Evolutionary conservation across 2,329 filamentous ascomycete genomes (phyloP).

Genomic region (Dactylella cylindrospora): DNA sequence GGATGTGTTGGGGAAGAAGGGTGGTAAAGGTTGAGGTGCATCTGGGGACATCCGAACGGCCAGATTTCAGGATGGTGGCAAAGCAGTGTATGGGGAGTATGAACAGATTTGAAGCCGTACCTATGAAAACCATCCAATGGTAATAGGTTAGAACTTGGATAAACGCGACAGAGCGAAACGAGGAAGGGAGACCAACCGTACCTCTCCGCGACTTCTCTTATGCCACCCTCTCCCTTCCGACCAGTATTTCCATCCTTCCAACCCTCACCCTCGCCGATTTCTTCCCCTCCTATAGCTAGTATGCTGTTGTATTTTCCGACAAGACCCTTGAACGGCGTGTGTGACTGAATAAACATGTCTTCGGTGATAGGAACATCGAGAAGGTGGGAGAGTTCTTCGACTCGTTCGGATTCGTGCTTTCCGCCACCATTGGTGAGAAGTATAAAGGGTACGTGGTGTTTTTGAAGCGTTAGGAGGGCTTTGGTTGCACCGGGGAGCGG

Average conservation of each 20-base stretch:
- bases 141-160: background rate
- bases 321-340: constrained; percentile 81
- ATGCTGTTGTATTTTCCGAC: constrained; percentile 63
- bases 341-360: constrained; percentile 79
- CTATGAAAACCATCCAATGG: background rate
- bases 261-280: constrained; percentile 48
- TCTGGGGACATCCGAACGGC: constrained; percentile 29
- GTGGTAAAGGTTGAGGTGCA: constrained; percentile 24
- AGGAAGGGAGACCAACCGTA: constrained; percentile 52
- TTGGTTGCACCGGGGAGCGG: constrained; percentile 76
- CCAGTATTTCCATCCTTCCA: constrained; percentile 22
- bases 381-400: constrained; percentile 67
- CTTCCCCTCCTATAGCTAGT: constrained; percentile 71
- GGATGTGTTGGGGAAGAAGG: constrained; percentile 15
- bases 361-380: constrained; percentile 66
- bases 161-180: no score
- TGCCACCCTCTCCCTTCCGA: constrained; percentile 20
- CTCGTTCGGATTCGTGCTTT: constrained; percentile 73
- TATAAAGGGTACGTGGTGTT: constrained; percentile 81
- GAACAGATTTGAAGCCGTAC: constrained; percentile 35
- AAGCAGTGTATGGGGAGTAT: constrained; percentile 34
- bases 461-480: constrained; percentile 71
- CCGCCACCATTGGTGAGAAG: constrained; percentile 95
- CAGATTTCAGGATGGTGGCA: constrained; percentile 38
- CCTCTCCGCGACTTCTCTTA: constrained; percentile 66